Evolutionary conservation across 139 green algal genomes (phyloP).

Genomic region (Picochlorum costavermella): DNA sequence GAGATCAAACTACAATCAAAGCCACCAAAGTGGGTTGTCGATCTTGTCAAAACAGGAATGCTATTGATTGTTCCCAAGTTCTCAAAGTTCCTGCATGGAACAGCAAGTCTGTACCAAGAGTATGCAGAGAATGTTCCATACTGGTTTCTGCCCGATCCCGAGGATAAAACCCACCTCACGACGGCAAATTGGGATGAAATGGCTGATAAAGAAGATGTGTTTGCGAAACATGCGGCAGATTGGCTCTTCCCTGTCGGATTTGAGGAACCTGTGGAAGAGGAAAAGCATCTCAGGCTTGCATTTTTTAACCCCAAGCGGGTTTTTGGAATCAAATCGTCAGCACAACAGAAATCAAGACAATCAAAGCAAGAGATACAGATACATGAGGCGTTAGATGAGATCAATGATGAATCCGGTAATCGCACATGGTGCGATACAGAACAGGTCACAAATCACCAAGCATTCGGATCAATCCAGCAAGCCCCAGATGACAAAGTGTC

Average conservation of each 20-base stretch:
- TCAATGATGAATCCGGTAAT: neutral
- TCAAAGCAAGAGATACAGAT: neutral
- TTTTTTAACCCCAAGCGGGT: neutral
- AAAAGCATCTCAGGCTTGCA: neutral
- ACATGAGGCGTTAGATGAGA: neutral
- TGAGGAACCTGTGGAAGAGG: neutral
- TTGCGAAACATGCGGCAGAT: conserved; percentile 4
- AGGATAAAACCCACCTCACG: conserved; percentile 11
- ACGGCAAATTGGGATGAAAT: conserved; percentile 62
- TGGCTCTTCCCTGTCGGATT: conserved; percentile 13
- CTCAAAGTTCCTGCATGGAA: conserved; percentile 71
- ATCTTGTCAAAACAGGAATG: conserved; percentile 39
- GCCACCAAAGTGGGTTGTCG: conserved; percentile 34
- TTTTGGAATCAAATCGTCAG: neutral
- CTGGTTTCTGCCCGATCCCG: conserved; percentile 60
- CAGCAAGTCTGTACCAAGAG: conserved; percentile 30
- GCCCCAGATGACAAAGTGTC: no score
- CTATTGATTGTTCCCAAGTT: conserved; percentile 72
- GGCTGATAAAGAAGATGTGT: conserved; percentile 21
- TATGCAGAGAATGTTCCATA: conserved; percentile 27
- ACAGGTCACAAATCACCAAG: neutral
- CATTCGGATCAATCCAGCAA: neutral
- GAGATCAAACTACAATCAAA: conserved; percentile 80
- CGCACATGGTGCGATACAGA: neutral
- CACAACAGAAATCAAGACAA: neutral